A percentile compares a stretch with the other conserved stretches of the same genome.
Conservation (phyloP, 306 rosid genomes). For the Dryas alaskensis region DNA sequence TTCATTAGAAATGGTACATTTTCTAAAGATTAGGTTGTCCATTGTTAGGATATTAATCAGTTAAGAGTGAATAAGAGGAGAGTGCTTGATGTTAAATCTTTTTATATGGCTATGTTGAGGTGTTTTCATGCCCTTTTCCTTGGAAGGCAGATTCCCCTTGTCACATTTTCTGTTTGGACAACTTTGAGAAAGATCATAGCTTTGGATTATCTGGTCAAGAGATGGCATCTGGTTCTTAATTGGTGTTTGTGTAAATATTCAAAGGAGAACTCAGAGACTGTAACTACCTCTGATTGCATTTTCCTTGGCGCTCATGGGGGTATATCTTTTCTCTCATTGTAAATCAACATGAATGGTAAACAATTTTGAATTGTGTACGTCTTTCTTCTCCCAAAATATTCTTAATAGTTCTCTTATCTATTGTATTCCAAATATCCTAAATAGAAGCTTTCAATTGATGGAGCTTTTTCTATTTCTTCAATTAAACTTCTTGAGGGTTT, state of each 20-base stretch:
- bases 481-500: not conserved
- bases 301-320: not conserved
- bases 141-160: not conserved
- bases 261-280: not conserved
- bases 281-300: not conserved
- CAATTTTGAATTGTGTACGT: not conserved
- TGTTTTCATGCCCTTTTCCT: not conserved
- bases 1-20: not conserved
- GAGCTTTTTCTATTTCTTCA: not conserved
- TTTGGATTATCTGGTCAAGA: not conserved
- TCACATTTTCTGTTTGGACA: not conserved
- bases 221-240: not conserved
- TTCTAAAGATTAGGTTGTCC: not conserved
- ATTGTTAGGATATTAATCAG: too few species aligned
- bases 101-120: not conserved
- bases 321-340: not conserved
- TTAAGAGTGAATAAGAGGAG: not conserved
- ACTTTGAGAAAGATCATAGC: slow-evolving; percentile 1
- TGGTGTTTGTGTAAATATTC: not conserved
- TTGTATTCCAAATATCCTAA: not conserved
- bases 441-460: not conserved
- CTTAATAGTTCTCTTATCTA: not conserved
- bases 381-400: not conserved
- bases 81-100: not conserved
- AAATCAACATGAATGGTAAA: not conserved